Percentiles rank a stretch among this genome's conserved stretches.
These are phyloP conservation scores for Fusarium sp. DNA, from an alignment of 2,329 filamentous ascomycete species.

Conservation along the genomic window DNA sequence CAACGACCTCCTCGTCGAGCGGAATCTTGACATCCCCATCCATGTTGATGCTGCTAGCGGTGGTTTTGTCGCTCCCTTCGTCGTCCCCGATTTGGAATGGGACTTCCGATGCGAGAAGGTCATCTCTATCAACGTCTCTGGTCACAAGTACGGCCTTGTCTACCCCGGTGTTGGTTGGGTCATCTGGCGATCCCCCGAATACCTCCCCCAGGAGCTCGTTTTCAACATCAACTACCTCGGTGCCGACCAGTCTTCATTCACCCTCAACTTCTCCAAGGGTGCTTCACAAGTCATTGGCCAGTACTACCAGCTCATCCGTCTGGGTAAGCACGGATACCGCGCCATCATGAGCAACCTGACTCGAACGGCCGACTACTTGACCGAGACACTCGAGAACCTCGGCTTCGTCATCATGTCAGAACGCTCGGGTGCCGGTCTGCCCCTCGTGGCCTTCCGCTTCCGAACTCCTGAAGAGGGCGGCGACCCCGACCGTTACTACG, in stretches of 20 bases:
- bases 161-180: slow-evolving; percentile 97
- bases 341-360: slow-evolving; percentile 95
- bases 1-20: slow-evolving; percentile 83
- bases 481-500: slow-evolving; percentile 64
- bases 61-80: slow-evolving; percentile 92
- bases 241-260: slow-evolving; percentile 93
- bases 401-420: slow-evolving; percentile 92
- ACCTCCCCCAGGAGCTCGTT: slow-evolving; percentile 86
- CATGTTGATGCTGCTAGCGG: slow-evolving; percentile 94
- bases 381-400: slow-evolving; percentile 72
- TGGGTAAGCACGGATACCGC: slow-evolving; percentile 90
- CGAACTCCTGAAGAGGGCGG: slow-evolving; percentile 59
- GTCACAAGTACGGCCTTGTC: slow-evolving; percentile 76
- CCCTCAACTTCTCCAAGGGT: slow-evolving; percentile 96
- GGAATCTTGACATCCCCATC: slow-evolving; percentile 79
- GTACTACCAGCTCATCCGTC: slow-evolving; percentile 95
- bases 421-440: slow-evolving; percentile 77
- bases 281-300: slow-evolving; percentile 94
- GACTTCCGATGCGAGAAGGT: slow-evolving; percentile 91
- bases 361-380: slow-evolving; percentile 85
- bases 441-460: slow-evolving; percentile 88
- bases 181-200: slow-evolving; percentile 84
- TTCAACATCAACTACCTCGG: slow-evolving; percentile 99
- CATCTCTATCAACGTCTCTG: slow-evolving; percentile 91
- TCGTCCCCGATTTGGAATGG: slow-evolving; percentile 83